Evolutionary conservation across 1,139 yeast genomes (phyloP).

Genomic region (Zygosaccharomyces sapae): DNA sequence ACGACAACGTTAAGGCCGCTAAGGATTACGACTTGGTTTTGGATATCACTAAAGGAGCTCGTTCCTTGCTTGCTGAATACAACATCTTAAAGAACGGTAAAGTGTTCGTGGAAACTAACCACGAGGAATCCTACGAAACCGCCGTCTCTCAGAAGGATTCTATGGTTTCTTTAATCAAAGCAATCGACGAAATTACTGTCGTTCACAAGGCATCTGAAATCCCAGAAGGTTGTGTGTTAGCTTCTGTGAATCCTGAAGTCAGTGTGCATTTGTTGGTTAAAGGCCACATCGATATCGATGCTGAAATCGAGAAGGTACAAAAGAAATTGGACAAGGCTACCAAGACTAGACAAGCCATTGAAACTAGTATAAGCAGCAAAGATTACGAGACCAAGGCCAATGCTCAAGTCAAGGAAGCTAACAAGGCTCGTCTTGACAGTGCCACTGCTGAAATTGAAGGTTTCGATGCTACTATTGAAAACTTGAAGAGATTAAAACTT

Average conservation of each 20-base stretch:
- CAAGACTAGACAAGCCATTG: constrained; percentile 47
- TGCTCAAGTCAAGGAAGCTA: constrained; percentile 73
- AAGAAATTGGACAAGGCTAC: constrained; percentile 63
- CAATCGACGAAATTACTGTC: constrained; percentile 68
- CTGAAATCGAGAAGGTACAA: constrained; percentile 78
- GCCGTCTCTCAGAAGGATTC: constrained; percentile 72
- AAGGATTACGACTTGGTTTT: constrained; percentile 77
- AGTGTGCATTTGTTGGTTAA: constrained; percentile 87
- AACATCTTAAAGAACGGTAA: constrained; percentile 83
- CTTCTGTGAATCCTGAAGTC: constrained; percentile 73
- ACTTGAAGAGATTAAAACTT: constrained; percentile 68
- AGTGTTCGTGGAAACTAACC: constrained; percentile 68
- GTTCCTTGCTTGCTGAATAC: constrained; percentile 88
- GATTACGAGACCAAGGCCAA: constrained; percentile 87
- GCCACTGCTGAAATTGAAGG: constrained; percentile 84
- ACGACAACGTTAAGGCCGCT: constrained; percentile 60
- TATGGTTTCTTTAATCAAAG: constrained; percentile 85
- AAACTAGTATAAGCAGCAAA: constrained; percentile 61
- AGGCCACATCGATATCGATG: constrained; percentile 90
- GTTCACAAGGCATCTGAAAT: constrained; percentile 52
- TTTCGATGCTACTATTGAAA: constrained; percentile 68
- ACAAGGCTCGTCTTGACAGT: constrained; percentile 63
- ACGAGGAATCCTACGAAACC: constrained; percentile 47
- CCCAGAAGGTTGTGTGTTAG: constrained; percentile 88
- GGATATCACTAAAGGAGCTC: constrained; percentile 83